Evolutionary conservation across 2,329 filamentous ascomycete genomes (phyloP).

Genomic region (Orbilia javanica): DNA sequence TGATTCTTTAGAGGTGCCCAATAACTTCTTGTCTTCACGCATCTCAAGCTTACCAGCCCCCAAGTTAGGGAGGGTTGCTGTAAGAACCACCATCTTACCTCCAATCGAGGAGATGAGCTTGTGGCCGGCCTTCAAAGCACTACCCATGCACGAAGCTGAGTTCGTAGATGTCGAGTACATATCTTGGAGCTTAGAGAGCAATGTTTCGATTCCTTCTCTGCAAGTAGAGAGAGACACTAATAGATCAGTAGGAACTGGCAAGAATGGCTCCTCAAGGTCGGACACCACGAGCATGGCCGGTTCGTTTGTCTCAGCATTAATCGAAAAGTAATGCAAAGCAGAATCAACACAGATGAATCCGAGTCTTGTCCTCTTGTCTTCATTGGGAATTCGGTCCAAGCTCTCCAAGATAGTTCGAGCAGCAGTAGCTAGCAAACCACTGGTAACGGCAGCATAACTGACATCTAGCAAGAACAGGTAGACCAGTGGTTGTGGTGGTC

Average conservation of each 20-base stretch:
- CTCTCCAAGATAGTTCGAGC: slow-evolving; percentile 95
- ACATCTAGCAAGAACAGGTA: slow-evolving; percentile 97
- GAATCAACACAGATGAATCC: slow-evolving; percentile 97
- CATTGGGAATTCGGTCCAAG: slow-evolving; percentile 97
- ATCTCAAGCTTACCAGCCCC: slow-evolving; percentile 91
- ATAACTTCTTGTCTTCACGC: slow-evolving; percentile 94
- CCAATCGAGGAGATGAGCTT: slow-evolving; percentile 95
- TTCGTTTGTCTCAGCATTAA: slow-evolving; percentile 88
- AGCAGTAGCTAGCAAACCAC: slow-evolving; percentile 88
- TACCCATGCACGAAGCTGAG: slow-evolving; percentile 92
- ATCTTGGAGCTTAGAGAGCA: slow-evolving; percentile 87
- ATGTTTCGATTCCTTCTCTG: slow-evolving; percentile 88
- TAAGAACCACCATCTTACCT: slow-evolving; percentile 93
- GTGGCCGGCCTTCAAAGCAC: slow-evolving; percentile 90
- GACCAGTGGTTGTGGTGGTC: slow-evolving; percentile 92
- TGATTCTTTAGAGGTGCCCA: slow-evolving; percentile 93
- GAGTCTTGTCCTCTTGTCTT: slow-evolving; percentile 88
- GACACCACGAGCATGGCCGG: slow-evolving; percentile 93
- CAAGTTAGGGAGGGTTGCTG: slow-evolving; percentile 87
- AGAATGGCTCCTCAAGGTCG: slow-evolving; percentile 94
- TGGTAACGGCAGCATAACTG: slow-evolving; percentile 89
- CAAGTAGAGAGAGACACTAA: slow-evolving; percentile 90
- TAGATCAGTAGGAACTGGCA: slow-evolving; percentile 91
- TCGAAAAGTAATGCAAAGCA: slow-evolving; percentile 93
- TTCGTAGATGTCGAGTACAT: slow-evolving; percentile 98